Conservation (phyloP, 768 basidiomycete genomes). For the Podaxis mareebaensis region DNA sequence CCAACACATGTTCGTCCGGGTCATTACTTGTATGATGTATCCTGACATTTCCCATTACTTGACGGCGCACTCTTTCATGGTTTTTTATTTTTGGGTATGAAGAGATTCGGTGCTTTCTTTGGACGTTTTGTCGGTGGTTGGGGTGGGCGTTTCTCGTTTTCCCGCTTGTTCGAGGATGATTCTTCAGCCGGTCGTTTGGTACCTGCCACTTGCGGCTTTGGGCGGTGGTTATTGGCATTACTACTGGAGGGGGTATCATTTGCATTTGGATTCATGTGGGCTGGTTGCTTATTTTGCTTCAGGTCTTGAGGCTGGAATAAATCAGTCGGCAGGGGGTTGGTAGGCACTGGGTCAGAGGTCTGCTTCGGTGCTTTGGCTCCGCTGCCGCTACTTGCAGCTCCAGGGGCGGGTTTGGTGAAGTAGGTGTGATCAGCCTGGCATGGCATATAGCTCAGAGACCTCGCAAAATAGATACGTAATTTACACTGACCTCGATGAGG, state of each 20-base stretch:
- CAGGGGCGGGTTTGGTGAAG: slow-evolving; percentile 20
- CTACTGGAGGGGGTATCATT: not conserved
- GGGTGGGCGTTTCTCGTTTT: slow-evolving; percentile 20
- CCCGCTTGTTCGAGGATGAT: slow-evolving; percentile 18
- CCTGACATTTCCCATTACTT: not conserved
- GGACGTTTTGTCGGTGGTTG: slow-evolving; percentile 35
- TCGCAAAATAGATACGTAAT: not conserved
- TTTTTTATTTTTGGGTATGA: slow-evolving; percentile 60
- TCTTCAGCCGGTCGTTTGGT: slow-evolving; percentile 17
- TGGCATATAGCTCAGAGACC: slow-evolving; percentile 21
- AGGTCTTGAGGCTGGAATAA: slow-evolving; percentile 11
- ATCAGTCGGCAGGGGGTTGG: not conserved
- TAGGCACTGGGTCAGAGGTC: not conserved
- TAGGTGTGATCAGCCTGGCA: slow-evolving; percentile 28
- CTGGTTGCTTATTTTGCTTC: not conserved
- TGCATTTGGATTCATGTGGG: not conserved
- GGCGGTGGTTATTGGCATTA: slow-evolving; percentile 15
- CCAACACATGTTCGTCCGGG: not conserved
- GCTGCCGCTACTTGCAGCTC: not conserved
- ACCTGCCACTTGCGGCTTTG: slow-evolving; percentile 11
- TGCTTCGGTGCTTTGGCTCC: slow-evolving; percentile 4
- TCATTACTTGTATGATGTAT: not conserved
- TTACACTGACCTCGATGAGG: slow-evolving; percentile 58
- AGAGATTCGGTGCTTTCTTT: slow-evolving; percentile 46
- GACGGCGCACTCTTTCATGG: slow-evolving; percentile 2